Evolutionary conservation across 208 protist species (phyloP).

Genomic region (Leishmania arabica): DNA sequence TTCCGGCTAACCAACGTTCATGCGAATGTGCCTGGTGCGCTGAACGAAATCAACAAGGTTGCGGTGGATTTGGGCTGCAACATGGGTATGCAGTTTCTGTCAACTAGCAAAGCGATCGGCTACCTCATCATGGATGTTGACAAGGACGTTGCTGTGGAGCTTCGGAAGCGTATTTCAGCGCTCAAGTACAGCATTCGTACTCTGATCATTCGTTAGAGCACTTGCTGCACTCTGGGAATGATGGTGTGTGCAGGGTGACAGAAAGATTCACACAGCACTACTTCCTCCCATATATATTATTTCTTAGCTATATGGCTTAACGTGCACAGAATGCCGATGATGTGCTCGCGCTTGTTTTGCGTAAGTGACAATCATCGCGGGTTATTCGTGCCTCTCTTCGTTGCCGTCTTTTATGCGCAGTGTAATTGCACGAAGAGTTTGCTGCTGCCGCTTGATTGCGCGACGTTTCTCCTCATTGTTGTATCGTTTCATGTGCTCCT

Average conservation of each 20-base stretch:
- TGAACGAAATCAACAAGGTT: constrained; percentile 90
- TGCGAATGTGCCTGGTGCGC: constrained; percentile 90
- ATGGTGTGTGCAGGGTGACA: too few relatives aligned
- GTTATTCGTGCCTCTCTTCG: too few relatives aligned
- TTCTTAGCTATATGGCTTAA: neutral
- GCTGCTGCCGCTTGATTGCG: neutral
- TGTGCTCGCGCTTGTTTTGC: neutral
- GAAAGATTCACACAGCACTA: neutral
- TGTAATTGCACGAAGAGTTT: neutral
- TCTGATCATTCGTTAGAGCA: constrained; percentile 43
- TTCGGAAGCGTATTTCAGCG: constrained; percentile 46
- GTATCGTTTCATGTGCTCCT: neutral
- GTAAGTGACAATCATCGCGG: neutral
- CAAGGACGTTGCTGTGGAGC: constrained; percentile 51
- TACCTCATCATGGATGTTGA: constrained; percentile 85
- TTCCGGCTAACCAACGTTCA: constrained; percentile 93
- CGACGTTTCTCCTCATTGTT: neutral
- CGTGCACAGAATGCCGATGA: neutral
- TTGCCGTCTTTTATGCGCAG: neutral
- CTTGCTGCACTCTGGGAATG: neutral
- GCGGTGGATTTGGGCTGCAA: constrained; percentile 84
- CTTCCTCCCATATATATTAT: neutral
- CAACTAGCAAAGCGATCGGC: constrained; percentile 69
- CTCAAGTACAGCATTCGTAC: constrained; percentile 60
- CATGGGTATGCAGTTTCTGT: constrained; percentile 79